Conservation (phyloP, 257 asterid genomes). For the Scutellaria galericulata region DNA sequence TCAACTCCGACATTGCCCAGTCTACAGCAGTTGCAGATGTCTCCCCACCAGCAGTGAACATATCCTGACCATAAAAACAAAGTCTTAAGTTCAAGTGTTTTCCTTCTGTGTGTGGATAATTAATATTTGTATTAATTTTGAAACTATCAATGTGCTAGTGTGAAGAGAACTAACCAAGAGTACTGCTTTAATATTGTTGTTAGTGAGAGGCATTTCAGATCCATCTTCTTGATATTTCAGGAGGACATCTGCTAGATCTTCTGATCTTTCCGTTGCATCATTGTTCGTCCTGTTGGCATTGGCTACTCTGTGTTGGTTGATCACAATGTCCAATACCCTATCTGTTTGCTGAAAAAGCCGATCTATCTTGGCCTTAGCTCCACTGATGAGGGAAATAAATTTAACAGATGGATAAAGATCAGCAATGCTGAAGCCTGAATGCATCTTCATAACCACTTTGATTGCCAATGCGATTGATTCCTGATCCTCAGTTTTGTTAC, state of each 20-base stretch:
- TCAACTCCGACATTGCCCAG: slow-evolving; percentile 41
- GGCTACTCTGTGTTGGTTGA: background rate
- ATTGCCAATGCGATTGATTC: background rate
- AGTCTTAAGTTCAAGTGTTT: too few species aligned
- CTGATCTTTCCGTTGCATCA: background rate
- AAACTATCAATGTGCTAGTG: too few species aligned
- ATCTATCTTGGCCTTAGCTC: background rate
- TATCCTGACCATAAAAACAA: too few species aligned
- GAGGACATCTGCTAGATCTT: slow-evolving; percentile 7
- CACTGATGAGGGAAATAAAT: background rate
- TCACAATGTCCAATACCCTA: background rate
- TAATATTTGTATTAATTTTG: too few species aligned
- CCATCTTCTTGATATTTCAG: background rate
- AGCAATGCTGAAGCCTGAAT: background rate
- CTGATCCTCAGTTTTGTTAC: background rate
- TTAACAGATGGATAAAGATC: slow-evolving; percentile 19
- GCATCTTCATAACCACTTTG: background rate
- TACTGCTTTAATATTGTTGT: slow-evolving; percentile 9
- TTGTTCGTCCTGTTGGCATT: background rate
- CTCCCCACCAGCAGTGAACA: slow-evolving; percentile 29
- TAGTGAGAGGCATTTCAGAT: slow-evolving; percentile 23
- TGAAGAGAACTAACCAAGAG: background rate
- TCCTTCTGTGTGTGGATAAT: too few species aligned
- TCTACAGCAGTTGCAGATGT: slow-evolving; percentile 32
- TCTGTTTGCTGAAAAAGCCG: background rate